Base-by-base conservation (phyloP, 805 yeast genomes). In the Osmozyma mogii region DNA sequence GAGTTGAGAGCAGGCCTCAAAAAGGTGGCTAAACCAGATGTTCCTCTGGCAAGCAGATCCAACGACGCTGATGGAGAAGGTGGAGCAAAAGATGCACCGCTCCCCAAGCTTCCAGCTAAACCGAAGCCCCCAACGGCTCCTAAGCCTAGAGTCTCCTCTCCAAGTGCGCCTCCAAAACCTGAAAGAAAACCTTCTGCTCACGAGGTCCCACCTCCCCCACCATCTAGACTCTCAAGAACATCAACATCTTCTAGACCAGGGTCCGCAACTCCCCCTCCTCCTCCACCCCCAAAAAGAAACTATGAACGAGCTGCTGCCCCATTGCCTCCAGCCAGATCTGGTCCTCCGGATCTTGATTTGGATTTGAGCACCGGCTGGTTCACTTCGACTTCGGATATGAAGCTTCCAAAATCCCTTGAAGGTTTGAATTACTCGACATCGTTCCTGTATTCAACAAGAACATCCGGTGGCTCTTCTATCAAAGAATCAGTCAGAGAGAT, bases 301-400 rank as follows among this genome's bases (percentile, higher is more conserved):
- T 44, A 44, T 28, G 14, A 28, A 12, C 23, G 46, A 10, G 35
- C 37, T 3, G 31, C 62, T 5, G 44, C 41, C 2, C 45, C 44
- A 2, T 35, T 50, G 7, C 53, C 51, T 6, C 37, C 38, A 3
- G 30, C 25, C 3, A 17, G 31, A 4, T 12, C 37, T 1, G 44
- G 29, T 0, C 58, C 55, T 2, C 70, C 72, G 0, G 44, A 47
- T 0, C 25, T 69, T 2, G 63, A 72, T 38, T 40, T 71, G 19
- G 68, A 71, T 26, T 47, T 72, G 3, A 30, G 45, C 0, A 43
- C 64, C 0, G 66, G 68, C 1, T 73, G 78, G 78, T 72, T 58
- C 47, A 55, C 65, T 1, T 42, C 48, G 6, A 37, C 48, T 4
- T 42, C 49, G 3, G 30, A 46, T 1, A 25, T 39, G 31, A 29